Evolutionary conservation across 2,329 filamentous ascomycete species (phyloP), one percentile per base, ranked within the genome.

Genomic region (Trichoderma aggressivum): DNA sequence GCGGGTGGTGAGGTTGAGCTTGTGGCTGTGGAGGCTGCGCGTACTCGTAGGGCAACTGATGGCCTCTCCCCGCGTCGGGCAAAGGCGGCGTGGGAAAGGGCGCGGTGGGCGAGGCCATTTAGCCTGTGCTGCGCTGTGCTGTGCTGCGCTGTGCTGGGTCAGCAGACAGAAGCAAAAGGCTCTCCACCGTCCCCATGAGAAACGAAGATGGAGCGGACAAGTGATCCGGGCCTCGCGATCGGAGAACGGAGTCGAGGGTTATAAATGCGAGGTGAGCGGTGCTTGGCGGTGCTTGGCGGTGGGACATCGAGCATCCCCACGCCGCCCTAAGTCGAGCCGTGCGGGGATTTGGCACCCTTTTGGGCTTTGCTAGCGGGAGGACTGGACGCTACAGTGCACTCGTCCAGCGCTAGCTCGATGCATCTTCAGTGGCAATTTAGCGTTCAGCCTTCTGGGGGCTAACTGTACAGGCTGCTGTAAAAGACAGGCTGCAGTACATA

Each of bases 201-300:
- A 34, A 30, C 36, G 30, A n/a, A 63, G 61, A 34, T 59, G 64
- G 64, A 67, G 50, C 65, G 65, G 65, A 68, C 65, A 43, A n/a
- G 36, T 24, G 55, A 47, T 68, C 65, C 65, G 65, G 65, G 65
- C 55, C n/a, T 58, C 28, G 32, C 18, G 58, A 47, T 68, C 65
- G 65, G 65, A 68, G 28, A 34, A 68, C 65, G 55, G 55, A 24
- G 56, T 68, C 55, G 65, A 47, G 39, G 34, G 65, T 68, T 68
- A 68, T 68, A 68, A 68, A 68, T 59, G 62, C 62, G 24, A 58
- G 39, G n/a, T 47, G 55, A 28, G 50, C 55, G 36, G 26, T 59
- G 24, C 39, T 43, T 43, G 39, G 39, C 39, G 39, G 39, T 43
- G 39, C n/a, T n/a, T n/a, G n/a, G n/a, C n/a, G n/a, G n/a, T n/a